phyloP scores from a whole-genome alignment of 164 flowering plant genomes.

The Protea cynaroides region DNA sequence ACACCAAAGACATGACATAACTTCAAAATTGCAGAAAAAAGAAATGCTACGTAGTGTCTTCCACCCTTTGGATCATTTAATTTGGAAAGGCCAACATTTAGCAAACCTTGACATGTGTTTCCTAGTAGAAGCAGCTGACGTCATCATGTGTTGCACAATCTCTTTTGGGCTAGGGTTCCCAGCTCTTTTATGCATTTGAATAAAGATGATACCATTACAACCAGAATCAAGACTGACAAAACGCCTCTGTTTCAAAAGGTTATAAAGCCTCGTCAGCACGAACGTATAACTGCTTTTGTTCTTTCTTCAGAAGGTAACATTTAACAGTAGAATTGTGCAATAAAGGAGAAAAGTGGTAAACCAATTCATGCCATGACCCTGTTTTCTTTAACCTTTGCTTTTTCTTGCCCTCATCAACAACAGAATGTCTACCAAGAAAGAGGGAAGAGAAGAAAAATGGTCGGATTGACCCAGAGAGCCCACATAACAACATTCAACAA shows the following conservation, averaged over 20 bases:
- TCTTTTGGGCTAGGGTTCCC: slow-evolving; percentile 70
- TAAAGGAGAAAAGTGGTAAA: too few relatives aligned
- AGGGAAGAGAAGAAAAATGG: too few relatives aligned
- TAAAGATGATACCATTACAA: slow-evolving; percentile 80
- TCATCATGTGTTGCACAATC: slow-evolving; percentile 77
- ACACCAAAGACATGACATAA: not conserved
- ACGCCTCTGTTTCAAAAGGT: slow-evolving; percentile 59
- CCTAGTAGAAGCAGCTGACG: slow-evolving; percentile 64
- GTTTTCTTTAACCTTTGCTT: too few relatives aligned
- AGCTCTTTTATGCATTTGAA: slow-evolving; percentile 78
- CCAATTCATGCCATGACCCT: too few relatives aligned
- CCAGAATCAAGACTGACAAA: slow-evolving; percentile 80
- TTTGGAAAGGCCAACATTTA: not conserved
- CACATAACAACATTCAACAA: too few relatives aligned
- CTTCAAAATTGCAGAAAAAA: not conserved
- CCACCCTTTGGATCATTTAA: not conserved
- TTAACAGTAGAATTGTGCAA: too few relatives aligned
- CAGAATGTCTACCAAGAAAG: too few relatives aligned
- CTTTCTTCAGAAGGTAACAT: too few relatives aligned
- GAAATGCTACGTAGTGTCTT: not conserved
- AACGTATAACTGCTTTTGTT: not conserved
- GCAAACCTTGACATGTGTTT: slow-evolving; percentile 86
- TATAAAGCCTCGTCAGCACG: slow-evolving; percentile 16
- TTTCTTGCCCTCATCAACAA: too few relatives aligned
- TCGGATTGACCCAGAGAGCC: too few relatives aligned